Conservation (phyloP, 345 rosid species). For the Salix arbutifolia region DNA sequence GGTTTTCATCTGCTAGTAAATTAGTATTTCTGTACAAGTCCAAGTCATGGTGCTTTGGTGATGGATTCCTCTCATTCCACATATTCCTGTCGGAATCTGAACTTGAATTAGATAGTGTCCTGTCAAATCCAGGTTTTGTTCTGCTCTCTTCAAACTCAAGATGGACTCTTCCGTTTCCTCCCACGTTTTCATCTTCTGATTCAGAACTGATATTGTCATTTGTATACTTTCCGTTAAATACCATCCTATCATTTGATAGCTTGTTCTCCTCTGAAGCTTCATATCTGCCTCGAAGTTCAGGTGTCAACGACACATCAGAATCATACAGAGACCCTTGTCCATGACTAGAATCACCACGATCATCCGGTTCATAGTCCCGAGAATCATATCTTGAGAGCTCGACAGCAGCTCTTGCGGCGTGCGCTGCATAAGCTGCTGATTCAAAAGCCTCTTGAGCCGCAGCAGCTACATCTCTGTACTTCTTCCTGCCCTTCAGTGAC, state of each 20-base stretch:
- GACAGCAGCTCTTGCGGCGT: constrained; percentile 87
- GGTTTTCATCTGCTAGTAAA: neutral
- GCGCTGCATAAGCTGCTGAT: constrained; percentile 84
- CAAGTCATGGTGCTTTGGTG: constrained; percentile 1
- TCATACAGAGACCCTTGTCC: constrained; percentile 9
- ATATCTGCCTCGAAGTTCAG: neutral
- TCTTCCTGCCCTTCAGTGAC: constrained; percentile 33
- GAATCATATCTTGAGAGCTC: constrained; percentile 70
- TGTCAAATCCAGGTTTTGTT: constrained; percentile 15
- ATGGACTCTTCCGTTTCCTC: constrained; percentile 13
- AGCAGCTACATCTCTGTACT: constrained; percentile 81
- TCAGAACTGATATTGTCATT: constrained; percentile 2
- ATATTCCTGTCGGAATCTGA: constrained; percentile 26
- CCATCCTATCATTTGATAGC: neutral
- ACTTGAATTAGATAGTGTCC: constrained; percentile 28
- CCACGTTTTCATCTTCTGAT: constrained; percentile 8
- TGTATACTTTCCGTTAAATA: constrained; percentile 9
- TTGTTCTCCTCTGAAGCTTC: neutral
- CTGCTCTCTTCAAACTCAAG: constrained; percentile 19
- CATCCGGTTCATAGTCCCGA: constrained; percentile 32
- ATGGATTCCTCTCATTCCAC: neutral
- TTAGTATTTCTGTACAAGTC: neutral
- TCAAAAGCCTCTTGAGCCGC: constrained; percentile 94
- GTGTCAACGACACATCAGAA: neutral
- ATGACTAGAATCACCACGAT: constrained; percentile 14